Conservation (phyloP, 805 yeast genomes). For the Barnettozyma sp. region DNA sequence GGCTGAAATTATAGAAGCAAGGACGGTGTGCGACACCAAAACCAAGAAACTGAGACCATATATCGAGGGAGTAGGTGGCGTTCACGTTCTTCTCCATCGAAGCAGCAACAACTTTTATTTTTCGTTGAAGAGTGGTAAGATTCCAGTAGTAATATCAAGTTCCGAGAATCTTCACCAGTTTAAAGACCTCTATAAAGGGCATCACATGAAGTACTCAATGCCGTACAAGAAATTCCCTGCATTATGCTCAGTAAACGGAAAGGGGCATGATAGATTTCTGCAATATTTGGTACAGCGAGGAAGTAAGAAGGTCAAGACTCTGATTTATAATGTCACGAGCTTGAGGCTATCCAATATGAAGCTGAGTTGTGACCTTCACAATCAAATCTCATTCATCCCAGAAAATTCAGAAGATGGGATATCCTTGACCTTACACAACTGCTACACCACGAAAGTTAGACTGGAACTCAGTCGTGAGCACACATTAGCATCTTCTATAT, state of each 20-base stretch:
- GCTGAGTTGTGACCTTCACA: not conserved
- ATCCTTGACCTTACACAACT: not conserved
- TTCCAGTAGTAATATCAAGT: not conserved
- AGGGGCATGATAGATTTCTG: not conserved
- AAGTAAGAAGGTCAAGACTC: not conserved
- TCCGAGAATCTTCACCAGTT: not conserved
- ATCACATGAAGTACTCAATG: not conserved
- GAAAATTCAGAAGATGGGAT: not conserved
- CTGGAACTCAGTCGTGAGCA: not conserved
- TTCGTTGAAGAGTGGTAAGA: not conserved
- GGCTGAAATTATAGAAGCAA: not conserved
- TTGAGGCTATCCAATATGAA: not conserved
- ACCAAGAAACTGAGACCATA: not conserved
- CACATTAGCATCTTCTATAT: not conserved
- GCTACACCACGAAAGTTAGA: not conserved
- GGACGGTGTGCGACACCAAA: not conserved
- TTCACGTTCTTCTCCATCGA: not conserved
- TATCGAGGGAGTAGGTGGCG: not conserved
- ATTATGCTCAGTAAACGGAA: not conserved
- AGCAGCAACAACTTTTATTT: not conserved
- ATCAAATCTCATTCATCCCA: not conserved
- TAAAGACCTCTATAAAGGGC: not conserved
- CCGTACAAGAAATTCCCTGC: not conserved
- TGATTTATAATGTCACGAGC: not conserved
- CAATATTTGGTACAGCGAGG: not conserved